Conservation (phyloP, 2,329 filamentous ascomycete species). For the Emmonsiellopsis sp. region DNA sequence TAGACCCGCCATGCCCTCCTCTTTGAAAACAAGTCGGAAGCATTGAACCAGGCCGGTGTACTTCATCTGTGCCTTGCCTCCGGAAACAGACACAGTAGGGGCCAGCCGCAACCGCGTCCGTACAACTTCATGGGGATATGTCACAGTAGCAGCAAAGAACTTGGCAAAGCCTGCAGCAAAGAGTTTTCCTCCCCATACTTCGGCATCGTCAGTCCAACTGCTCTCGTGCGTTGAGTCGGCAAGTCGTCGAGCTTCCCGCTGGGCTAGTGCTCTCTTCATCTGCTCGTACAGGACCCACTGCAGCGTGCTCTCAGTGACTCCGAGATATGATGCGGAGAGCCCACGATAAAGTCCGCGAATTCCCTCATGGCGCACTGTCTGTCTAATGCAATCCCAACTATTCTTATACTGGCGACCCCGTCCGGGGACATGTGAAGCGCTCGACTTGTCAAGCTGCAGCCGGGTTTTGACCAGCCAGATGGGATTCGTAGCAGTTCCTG, state of each 20-base stretch:
- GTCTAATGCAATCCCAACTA: slow-evolving; percentile 74
- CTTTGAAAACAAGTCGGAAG: slow-evolving; percentile 76
- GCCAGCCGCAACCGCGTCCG: slow-evolving; percentile 81
- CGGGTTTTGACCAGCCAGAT: slow-evolving; percentile 96
- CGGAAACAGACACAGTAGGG: slow-evolving; percentile 65
- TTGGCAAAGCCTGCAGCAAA: slow-evolving; percentile 69
- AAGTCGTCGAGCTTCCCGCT: slow-evolving; percentile 51
- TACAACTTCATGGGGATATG: slow-evolving; percentile 84
- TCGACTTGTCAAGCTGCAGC: slow-evolving; percentile 82
- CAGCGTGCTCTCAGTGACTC: slow-evolving; percentile 78
- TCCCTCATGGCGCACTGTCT: slow-evolving; percentile 74
- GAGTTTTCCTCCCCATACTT: slow-evolving; percentile 71
- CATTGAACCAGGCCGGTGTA: slow-evolving; percentile 84
- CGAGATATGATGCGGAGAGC: slow-evolving; percentile 82
- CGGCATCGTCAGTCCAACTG: slow-evolving; percentile 62
- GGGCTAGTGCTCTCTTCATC: slow-evolving; percentile 64
- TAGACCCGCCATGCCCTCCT: slow-evolving; percentile 75
- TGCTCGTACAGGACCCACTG: slow-evolving; percentile 95
- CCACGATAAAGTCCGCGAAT: slow-evolving; percentile 77
- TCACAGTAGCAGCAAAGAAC: slow-evolving; percentile 70
- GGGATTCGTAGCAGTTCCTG: slow-evolving; percentile 85
- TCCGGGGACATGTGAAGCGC: slow-evolving; percentile 49
- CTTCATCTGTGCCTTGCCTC: slow-evolving; percentile 57
- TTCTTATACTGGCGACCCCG: slow-evolving; percentile 68
- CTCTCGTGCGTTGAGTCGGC: slow-evolving; percentile 51